A percentile compares a stretch with the other conserved stretches of the same genome.
Conservation (phyloP, 176 grass and related monocot genomes). For the Musa itinerans region DNA sequence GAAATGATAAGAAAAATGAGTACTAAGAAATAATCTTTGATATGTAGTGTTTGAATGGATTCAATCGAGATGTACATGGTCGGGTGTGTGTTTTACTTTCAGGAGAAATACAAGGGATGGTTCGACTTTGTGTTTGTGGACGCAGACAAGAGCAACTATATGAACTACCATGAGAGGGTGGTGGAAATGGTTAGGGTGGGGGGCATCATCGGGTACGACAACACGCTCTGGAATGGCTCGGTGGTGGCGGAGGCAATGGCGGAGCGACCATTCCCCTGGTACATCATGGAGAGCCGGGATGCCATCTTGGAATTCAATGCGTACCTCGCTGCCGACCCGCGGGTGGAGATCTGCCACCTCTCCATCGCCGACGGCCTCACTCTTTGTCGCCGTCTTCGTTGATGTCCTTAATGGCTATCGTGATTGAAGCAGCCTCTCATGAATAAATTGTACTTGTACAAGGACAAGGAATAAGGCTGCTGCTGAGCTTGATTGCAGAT, state of each 20-base stretch:
- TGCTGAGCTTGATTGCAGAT: no score
- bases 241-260: slow-evolving; percentile 24
- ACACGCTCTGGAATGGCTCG: slow-evolving; percentile 53
- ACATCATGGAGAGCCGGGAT: neutral
- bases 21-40: no score
- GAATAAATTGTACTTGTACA: no score
- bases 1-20: no score
- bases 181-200: slow-evolving; percentile 44
- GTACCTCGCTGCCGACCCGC: slow-evolving; percentile 25
- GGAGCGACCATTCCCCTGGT: slow-evolving; percentile 21
- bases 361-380: slow-evolving; percentile 58
- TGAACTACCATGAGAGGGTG: slow-evolving; percentile 44
- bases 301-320: slow-evolving; percentile 36
- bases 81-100: neutral
- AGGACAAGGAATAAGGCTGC: no score
- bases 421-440: no score
- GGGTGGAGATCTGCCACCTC: slow-evolving; percentile 46
- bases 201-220: slow-evolving; percentile 68
- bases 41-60: no score
- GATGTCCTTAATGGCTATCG: neutral
- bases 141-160: slow-evolving; percentile 53
- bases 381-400: slow-evolving; percentile 40
- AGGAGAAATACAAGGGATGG: slow-evolving; percentile 36
- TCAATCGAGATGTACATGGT: no score
- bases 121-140: slow-evolving; percentile 75